Base-by-base conservation (phyloP, 1,139 yeast species). In the Yamadazyma triangularis region DNA sequence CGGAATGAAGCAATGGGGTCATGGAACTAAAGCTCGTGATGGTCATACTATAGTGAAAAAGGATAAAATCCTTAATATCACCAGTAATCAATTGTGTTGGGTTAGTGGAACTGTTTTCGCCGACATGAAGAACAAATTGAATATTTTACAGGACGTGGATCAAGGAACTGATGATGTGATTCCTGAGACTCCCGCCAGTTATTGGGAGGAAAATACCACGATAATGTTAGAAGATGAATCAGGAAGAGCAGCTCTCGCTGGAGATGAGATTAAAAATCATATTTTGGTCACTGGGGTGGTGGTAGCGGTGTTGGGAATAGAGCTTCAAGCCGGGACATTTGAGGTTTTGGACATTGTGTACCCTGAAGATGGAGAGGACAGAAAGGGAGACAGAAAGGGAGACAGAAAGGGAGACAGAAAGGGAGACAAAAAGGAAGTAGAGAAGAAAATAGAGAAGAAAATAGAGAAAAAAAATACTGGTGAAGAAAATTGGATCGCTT, bases 211-310 rank as follows among this genome's bases (percentile, higher is more conserved):
- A 4, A 38, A 39, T 25, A 73, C 69, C 1, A 64, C 78, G 13
- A 86, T 85, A 14, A 76, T 81, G 80, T 54, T 93, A 26, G 98
- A 91, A 54, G 98, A 93, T 56, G 97, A 89, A 50, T 79, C 91
- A 30, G 98, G 99, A 4, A 66, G 99, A 29, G 81, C 94, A 8
- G 56, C 77, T 18, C 60, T 91, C 20, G 77, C 75, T 29, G 94
- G 95, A 20, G 81, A 77, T 22, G 64, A 71, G 13, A 63, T 69
- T 35, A 40, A 45, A 35, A 45, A 60, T 44, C 44, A 74, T 53
- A 56, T 71, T 3, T 62, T 91, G 23, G 95, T 89, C 0, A 89
- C 97, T 0, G 99, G 99, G 2, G 73, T 81, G 14, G 81, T 89
- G 1, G 76, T 88, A 9, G 97, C 91, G 0, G 73, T 88, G 0